Base-by-base conservation (phyloP, 1,284 basidiomycete species). In the Coniferiporia sulphurascens region DNA sequence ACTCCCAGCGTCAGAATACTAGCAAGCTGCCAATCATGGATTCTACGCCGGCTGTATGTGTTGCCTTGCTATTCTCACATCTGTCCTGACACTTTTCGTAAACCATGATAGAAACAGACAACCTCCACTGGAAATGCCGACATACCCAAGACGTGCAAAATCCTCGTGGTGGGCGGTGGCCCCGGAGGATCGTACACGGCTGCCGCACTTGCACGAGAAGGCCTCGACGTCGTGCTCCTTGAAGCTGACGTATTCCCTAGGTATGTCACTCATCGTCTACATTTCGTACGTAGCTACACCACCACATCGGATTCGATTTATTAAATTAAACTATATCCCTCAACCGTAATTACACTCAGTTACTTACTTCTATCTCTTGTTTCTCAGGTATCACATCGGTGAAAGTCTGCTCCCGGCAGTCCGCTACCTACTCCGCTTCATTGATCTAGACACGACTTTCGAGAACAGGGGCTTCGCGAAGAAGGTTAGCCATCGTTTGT, bases 181-280 rank as follows among this genome's bases (percentile, higher is more conserved):
- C 88, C 88, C 8, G 83, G 81, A 15, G 88, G 88, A 22, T 82
- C 81, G 60, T 91, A 87, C 67, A 77, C 86, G 44, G 86, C 87
- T 2, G 75, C 84, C n/a, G 83, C 77, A 41, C 79, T 91, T 10
- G 85, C 85, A 3, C 73, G 84, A 44, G 89, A 91, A 70, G 88
- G 88, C 2, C 68, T 87, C 46, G 73, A 84, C 54, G 87, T 89
- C 58, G 83, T 82, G n/a, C 66, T 91, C 21, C 73, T 89, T 44
- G 88, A 91, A 71, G 77, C 83, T 13, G 76, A 81, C 34, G 80
- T 83, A 65, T 90, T 89, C 69, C 89, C 88, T 51, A 76, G 87
- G 84, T 71, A 6, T 17, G 51, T 38, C 4, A 6, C 8, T 48
- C 9, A 9, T 22, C 17, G 27, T 27, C 27, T 5, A 27, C 27